Conservation (phyloP, 495 filamentous ascomycete species). For the Bacidia gigantensis region DNA sequence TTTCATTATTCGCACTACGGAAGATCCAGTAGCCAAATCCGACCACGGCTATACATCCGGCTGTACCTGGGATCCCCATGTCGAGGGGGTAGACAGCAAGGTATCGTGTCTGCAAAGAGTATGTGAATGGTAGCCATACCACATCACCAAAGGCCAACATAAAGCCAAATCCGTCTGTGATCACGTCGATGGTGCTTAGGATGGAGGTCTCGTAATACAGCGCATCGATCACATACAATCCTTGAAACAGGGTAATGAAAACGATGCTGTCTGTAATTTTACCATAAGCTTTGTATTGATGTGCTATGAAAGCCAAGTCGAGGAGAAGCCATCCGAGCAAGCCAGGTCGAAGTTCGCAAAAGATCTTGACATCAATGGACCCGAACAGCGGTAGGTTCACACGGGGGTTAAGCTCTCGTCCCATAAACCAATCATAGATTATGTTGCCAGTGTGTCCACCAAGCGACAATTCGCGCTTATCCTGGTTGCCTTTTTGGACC, state of each 20-base stretch:
- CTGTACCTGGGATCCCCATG: constrained; percentile 51
- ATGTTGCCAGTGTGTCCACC: constrained; percentile 75
- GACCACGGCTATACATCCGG: constrained; percentile 49
- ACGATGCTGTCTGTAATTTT: constrained; percentile 79
- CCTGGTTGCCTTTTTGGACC: constrained; percentile 48
- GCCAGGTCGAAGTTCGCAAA: constrained; percentile 81
- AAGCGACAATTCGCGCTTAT: constrained; percentile 61
- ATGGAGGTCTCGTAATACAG: constrained; percentile 86
- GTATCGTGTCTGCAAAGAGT: constrained; percentile 78
- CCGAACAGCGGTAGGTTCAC: constrained; percentile 64
- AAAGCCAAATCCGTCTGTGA: constrained; percentile 85
- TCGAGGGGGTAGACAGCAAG: constrained; percentile 67
- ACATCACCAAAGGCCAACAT: constrained; percentile 96
- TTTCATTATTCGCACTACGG: constrained; percentile 81
- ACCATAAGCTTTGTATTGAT: constrained; percentile 74
- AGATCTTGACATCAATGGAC: constrained; percentile 81
- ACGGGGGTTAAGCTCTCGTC: constrained; percentile 90
- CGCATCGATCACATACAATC: constrained; percentile 71
- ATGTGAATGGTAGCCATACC: constrained; percentile 86
- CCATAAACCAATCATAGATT: constrained; percentile 94
- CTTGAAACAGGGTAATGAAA: constrained; percentile 65
- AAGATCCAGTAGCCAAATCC: constrained; percentile 73
- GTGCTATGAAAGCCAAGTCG: constrained; percentile 71
- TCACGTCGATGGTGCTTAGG: constrained; percentile 93
- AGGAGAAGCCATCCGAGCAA: constrained; percentile 82